A percentile compares a stretch with the other conserved stretches of the same genome.
Evolutionary conservation across 2,329 filamentous ascomycete species (phyloP).

Genomic region (Diaporthe vaccinii): DNA sequence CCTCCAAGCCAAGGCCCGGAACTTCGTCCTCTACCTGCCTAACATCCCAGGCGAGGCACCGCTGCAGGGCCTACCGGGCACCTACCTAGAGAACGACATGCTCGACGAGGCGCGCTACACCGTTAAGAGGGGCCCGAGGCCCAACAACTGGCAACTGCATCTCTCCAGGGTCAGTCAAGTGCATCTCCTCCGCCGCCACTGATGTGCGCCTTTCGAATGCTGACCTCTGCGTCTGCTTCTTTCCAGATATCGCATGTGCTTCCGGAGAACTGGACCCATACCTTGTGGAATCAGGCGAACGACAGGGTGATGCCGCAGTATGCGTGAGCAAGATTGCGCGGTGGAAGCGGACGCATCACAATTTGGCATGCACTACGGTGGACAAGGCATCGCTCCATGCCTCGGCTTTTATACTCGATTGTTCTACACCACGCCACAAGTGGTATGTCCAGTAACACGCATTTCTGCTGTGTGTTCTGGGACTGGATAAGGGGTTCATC

Average conservation of each 20-base stretch:
- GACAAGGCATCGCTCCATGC: too few relatives aligned
- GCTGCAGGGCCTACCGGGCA: constrained; percentile 36
- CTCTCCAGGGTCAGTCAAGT: constrained; percentile 40
- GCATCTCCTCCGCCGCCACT: constrained; percentile 2
- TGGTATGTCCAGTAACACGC: not conserved
- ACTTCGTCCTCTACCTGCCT: constrained; percentile 46
- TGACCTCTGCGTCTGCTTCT: constrained; percentile 22
- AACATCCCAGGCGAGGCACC: constrained; percentile 40
- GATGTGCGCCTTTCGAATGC: not conserved
- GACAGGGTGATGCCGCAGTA: constrained; percentile 34
- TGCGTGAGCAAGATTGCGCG: not conserved
- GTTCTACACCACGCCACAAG: not conserved
- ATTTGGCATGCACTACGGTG: not conserved
- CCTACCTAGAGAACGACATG: constrained; percentile 42
- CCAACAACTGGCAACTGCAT: constrained; percentile 47
- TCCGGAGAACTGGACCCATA: constrained; percentile 40
- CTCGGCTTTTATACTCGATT: not conserved
- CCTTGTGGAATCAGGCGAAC: constrained; percentile 37
- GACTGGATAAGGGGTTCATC: not conserved
- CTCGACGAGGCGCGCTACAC: constrained; percentile 41
- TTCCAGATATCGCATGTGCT: constrained; percentile 38
- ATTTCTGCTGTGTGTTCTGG: not conserved
- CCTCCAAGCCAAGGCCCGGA: constrained; percentile 39
- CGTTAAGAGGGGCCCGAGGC: constrained; percentile 44
- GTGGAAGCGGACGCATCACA: not conserved